A percentile compares a stretch with the other conserved stretches of the same genome.
phyloP scores from a whole-genome alignment of 805 yeast species.

The Wickerhamiella nectarea region DNA sequence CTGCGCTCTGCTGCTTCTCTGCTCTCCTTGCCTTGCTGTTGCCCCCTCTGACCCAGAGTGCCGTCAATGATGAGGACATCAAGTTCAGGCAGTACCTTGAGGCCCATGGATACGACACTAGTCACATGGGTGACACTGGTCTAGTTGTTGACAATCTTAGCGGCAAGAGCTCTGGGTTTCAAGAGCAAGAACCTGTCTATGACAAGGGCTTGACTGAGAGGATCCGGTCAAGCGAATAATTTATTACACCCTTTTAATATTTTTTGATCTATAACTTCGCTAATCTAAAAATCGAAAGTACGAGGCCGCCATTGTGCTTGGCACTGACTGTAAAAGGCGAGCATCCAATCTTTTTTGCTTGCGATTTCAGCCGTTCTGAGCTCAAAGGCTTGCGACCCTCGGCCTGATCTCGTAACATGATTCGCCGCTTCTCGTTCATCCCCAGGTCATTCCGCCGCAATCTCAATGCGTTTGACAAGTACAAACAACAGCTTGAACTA shows the following conservation, averaged over 20 bases:
- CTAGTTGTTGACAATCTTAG: not conserved
- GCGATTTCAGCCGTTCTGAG: too few relatives aligned
- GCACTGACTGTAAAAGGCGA: too few relatives aligned
- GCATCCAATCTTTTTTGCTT: too few relatives aligned
- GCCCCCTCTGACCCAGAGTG: conserved; percentile 75
- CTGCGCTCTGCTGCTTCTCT: conserved; percentile 60
- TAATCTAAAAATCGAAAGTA: too few relatives aligned
- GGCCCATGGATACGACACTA: conserved; percentile 55
- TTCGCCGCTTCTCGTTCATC: not conserved
- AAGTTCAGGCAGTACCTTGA: conserved; percentile 54
- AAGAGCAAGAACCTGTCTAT: not conserved
- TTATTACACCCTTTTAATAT: too few relatives aligned
- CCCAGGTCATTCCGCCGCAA: conserved; percentile 1
- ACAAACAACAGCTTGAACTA: conserved; percentile 31
- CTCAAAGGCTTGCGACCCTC: too few relatives aligned
- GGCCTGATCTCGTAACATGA: not conserved
- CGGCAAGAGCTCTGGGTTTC: not conserved
- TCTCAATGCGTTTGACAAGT: conserved; percentile 25
- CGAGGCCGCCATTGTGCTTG: too few relatives aligned
- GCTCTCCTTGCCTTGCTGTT: conserved; percentile 56
- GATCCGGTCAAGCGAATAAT: too few relatives aligned
- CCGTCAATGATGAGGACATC: conserved; percentile 65
- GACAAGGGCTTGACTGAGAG: not conserved
- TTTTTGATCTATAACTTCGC: too few relatives aligned
- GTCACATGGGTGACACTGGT: conserved; percentile 33